Evolutionary conservation across 1,284 basidiomycete species (phyloP), one percentile per base, ranked within the genome.

Genomic region (Ceratobasidium papillatum): DNA sequence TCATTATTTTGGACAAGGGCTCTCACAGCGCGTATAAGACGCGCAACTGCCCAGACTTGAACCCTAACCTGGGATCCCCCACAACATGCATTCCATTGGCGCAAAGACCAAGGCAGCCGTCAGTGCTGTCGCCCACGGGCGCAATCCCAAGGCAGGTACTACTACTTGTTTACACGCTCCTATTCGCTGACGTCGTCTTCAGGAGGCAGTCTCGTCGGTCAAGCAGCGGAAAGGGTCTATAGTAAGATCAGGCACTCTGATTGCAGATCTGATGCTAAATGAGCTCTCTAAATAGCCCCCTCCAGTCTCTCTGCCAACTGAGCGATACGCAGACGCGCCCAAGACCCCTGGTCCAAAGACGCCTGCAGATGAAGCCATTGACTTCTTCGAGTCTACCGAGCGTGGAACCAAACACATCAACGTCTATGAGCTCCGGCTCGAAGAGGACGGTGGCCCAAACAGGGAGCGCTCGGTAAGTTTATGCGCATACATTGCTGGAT

Each of bases 361-460:
- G 1, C 95, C 94, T 32, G 95, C 95, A 61, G 94, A 96, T 81
- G 94, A 96, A 80, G 94, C 90, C 36, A 89, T 95, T 80, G 91
- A 92, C 56, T 96, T 94, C 85, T 97, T 97, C 80, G 87, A 91
- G 78, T 87, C 88, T 2, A 84, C 85, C 22, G 80, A 84, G 71
- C 82, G 80, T 17, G 89, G 87, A 51, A 90, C 93, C 77, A 82
- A 85, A 0, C 89, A 89, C 3, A 88, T 96, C 63, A 87, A 86
- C 75, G 94, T 98, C 27, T 96, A 94, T 80, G 92, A 96, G 82
- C 86, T 98, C 34, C 85, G 86, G 75, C 86, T 98, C 49, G 94
- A 95, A 80, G 87, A 91, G 25, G 94, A 98, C 83, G 96, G 96
- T 63, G 94, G 93, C 27, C 96, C 96, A 1, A 89, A 87, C 80